These are phyloP conservation scores for Domatiomyces catenatus DNA, from an alignment of 2,329 filamentous ascomycete species.

Conservation along the genomic window DNA sequence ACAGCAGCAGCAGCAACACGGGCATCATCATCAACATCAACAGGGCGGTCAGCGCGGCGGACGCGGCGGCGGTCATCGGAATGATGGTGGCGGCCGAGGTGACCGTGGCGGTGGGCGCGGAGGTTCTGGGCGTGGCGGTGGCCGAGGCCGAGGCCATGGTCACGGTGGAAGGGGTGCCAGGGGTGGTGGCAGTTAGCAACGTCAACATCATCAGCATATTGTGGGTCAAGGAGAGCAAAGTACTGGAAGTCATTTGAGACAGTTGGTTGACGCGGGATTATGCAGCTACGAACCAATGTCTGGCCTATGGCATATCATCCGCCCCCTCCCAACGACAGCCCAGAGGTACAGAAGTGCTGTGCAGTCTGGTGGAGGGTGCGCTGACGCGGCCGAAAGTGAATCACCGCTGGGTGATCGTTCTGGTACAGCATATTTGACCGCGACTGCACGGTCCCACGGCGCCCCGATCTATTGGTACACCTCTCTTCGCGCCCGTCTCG, in stretches of 20 bases:
- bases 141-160: constrained; percentile 25
- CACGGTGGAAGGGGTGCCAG: constrained; percentile 1
- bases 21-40: constrained; percentile 28
- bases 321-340: background rate
- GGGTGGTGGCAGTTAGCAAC: background rate
- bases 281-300: background rate
- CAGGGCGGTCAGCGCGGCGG: constrained; percentile 25
- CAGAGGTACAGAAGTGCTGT: background rate
- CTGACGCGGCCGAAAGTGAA: background rate
- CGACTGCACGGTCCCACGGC: background rate
- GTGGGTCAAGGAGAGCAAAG: background rate
- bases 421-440: background rate
- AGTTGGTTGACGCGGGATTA: background rate
- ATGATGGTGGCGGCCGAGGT: constrained; percentile 23
- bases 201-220: background rate
- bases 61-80: constrained; percentile 23
- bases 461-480: background rate
- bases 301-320: background rate
- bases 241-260: background rate
- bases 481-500: background rate
- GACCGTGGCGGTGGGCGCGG: constrained; percentile 24
- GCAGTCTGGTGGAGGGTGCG: background rate
- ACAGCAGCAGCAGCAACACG: constrained; percentile 37
- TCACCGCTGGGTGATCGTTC: background rate
- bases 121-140: constrained; percentile 30